Evolutionary conservation across 441 rosid genomes (phyloP), one percentile per base, ranked within the genome.

Genomic region (Adansonia rubrostipa): DNA sequence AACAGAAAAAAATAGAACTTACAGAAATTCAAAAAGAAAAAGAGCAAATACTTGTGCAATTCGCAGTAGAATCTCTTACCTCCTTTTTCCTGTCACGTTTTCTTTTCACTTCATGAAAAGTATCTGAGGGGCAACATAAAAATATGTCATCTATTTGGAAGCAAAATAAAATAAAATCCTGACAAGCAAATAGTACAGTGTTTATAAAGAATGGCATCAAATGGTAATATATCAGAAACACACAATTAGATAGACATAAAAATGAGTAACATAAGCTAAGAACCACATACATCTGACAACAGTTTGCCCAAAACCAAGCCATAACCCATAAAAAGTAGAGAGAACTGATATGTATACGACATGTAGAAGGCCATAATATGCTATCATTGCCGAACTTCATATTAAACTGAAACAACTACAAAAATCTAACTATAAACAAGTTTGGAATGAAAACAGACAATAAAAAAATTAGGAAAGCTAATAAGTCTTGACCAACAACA

Each of bases 21-120:
- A 11, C 17, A 19, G n/a, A 45, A 45, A 19, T 67, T 67, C 2
- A 45, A 20, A 19, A 5, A 62, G 20, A 67, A 67, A 42, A 19
- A 44, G 36, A 10, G n/a, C 6, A 17, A 73, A 17, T 13, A 40
- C 64, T 33, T 9, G 6, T n/a, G 17, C 63, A 57, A 40, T 44
- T 9, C 36, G 70, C 13, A 44, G 44, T 45, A 22, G 24, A 74
- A 44, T 44, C 3, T 20, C 69, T 60, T 86, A 93, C 99, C 91
- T 93, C 98, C 84, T 93, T 95, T 73, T 81, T 92, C 83, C 84
- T 86, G 78, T 90, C 97, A 20, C 97, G 96, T 79, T 87, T 95
- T 61, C 93, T 91, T 85, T 85, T 93, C 70, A 95, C 99, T 88
- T 91, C 97, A 71, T 81, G 97, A 84, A 95, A 95, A 78, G 98